phyloP scores from a whole-genome alignment of 2,329 filamentous ascomycete genomes.

The Trichoderma koningii region DNA sequence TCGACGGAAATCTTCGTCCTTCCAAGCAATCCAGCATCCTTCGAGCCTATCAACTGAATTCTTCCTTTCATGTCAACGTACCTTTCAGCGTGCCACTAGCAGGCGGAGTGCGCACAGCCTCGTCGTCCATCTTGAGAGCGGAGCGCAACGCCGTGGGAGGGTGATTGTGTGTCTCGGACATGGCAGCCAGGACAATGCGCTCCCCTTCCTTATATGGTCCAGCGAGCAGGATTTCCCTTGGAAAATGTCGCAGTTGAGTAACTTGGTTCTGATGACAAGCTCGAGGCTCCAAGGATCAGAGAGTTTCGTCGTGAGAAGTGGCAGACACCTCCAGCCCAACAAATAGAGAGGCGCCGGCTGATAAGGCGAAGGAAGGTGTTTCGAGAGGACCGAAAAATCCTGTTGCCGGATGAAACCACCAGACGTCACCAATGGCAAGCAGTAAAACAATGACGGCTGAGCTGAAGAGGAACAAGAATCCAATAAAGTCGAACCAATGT shows the following conservation, averaged over 20 bases:
- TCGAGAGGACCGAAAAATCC: neutral
- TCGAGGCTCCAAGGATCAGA: neutral
- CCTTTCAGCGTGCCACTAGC: constrained; percentile 48
- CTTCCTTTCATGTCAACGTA: constrained; percentile 36
- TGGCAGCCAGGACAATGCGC: constrained; percentile 25
- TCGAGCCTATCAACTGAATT: neutral
- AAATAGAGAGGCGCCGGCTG: neutral
- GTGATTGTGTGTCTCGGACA: constrained; percentile 36
- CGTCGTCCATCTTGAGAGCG: constrained; percentile 49
- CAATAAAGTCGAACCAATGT: neutral
- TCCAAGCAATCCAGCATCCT: neutral
- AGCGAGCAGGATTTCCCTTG: neutral
- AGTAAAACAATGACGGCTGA: neutral
- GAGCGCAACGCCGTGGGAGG: constrained; percentile 41
- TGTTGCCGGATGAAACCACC: neutral
- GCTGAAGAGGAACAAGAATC: neutral
- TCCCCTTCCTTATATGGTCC: neutral
- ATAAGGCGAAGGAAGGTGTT: too few relatives aligned
- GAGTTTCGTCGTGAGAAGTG: neutral
- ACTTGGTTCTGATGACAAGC: neutral
- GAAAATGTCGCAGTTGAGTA: neutral
- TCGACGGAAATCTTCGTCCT: neutral
- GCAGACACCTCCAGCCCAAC: neutral
- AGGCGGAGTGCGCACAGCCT: constrained; percentile 42
- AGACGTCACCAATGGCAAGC: neutral